These are phyloP conservation scores for Penicillium cataractarum DNA, from an alignment of 495 filamentous ascomycete genomes.

Conservation along the genomic window DNA sequence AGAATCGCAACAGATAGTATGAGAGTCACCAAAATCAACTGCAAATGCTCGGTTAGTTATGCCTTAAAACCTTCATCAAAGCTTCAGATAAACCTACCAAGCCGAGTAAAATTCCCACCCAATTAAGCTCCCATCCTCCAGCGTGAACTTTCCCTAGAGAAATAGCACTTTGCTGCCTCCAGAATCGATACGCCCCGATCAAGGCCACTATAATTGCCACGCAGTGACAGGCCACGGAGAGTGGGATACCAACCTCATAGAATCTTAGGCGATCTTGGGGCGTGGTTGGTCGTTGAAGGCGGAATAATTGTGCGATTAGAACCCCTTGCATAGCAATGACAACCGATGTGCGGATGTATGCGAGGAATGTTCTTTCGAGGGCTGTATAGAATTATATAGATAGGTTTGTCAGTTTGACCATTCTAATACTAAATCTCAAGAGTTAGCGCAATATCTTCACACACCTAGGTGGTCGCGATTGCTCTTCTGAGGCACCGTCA, in stretches of 20 bases:
- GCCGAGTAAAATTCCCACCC: conserved; percentile 52
- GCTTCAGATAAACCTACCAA: conserved; percentile 46
- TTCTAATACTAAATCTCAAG: neutral
- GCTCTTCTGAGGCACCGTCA: conserved; percentile 46
- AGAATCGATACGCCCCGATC: conserved; percentile 67
- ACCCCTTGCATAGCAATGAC: conserved; percentile 69
- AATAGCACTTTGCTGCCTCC: conserved; percentile 70
- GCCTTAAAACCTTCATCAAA: neutral
- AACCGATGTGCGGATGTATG: conserved; percentile 74
- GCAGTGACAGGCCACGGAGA: conserved; percentile 60
- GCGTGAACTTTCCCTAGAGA: conserved; percentile 64
- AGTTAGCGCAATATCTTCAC: conserved; percentile 6
- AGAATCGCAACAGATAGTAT: conserved; percentile 36
- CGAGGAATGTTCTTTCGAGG: conserved; percentile 78
- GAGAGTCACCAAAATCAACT: conserved; percentile 37
- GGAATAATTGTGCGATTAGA: conserved; percentile 69
- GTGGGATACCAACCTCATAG: conserved; percentile 65
- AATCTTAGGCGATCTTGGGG: conserved; percentile 52
- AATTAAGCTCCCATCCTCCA: conserved; percentile 70
- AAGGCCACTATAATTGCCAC: conserved; percentile 59
- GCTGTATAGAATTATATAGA: conserved; percentile 49
- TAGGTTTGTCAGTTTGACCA: neutral
- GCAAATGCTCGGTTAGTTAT: neutral
- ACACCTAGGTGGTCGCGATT: conserved; percentile 52
- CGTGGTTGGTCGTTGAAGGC: conserved; percentile 58